Conservation (phyloP, 2,329 filamentous ascomycete genomes). For the Neodidymelliopsis sp. region DNA sequence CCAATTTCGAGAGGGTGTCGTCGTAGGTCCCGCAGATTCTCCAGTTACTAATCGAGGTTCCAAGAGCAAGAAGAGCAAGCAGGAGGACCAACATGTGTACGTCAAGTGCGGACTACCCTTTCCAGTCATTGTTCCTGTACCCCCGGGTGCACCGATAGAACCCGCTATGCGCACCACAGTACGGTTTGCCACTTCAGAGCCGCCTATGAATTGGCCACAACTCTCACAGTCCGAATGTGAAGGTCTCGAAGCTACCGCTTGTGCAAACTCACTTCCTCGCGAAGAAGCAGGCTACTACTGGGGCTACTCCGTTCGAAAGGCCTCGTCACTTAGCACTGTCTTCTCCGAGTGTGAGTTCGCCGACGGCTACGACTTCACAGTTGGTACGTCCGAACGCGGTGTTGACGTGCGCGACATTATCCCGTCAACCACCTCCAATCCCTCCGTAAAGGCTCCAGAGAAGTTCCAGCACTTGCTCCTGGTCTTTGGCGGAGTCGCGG, state of each 20-base stretch:
- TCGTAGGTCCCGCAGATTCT: conserved; percentile 50
- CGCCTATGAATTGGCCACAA: conserved; percentile 45
- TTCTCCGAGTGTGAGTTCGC: conserved; percentile 80
- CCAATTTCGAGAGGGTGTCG: conserved; percentile 79
- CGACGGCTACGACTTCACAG: conserved; percentile 80
- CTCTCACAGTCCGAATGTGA: conserved; percentile 32
- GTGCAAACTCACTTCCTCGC: conserved; percentile 73
- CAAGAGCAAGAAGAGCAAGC: conserved; percentile 57
- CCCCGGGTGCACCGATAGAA: conserved; percentile 60
- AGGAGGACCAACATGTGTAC: conserved; percentile 41
- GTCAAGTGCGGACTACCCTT: conserved; percentile 60
- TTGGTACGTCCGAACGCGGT: conserved; percentile 85
- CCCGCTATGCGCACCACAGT: conserved; percentile 77
- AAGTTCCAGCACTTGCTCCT: conserved; percentile 76
- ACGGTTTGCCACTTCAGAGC: conserved; percentile 61
- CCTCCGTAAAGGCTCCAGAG: conserved; percentile 33
- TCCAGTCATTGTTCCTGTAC: conserved; percentile 61
- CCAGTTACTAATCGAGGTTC: conserved; percentile 11
- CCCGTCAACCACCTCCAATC: conserved; percentile 20
- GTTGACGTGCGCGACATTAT: conserved; percentile 52
- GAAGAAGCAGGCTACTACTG: conserved; percentile 84
- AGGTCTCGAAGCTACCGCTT: conserved; percentile 61
- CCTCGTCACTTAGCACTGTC: conserved; percentile 71
- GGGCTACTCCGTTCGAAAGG: conserved; percentile 77
- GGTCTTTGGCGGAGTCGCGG: conserved; percentile 81